Percentiles rank a stretch among this genome's conserved stretches.
Evolutionary conservation across 2,329 filamentous ascomycete species (phyloP).

Genomic region (Talaromyces piceae): DNA sequence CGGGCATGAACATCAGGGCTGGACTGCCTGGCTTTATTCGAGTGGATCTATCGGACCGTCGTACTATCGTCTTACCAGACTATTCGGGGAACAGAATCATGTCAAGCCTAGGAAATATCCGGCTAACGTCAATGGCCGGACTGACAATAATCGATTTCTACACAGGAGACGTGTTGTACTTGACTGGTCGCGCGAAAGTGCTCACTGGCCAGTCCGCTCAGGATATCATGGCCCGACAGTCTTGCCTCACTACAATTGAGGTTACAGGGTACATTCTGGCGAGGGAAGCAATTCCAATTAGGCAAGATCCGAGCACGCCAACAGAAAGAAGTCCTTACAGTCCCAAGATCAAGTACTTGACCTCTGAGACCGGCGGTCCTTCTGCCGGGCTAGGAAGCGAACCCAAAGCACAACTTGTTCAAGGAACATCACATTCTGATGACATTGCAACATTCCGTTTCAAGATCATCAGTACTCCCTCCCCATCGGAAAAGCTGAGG

Average conservation of each 20-base stretch:
- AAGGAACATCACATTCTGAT: neutral
- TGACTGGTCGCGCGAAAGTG: slow-evolving; percentile 17
- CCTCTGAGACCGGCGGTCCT: slow-evolving; percentile 10
- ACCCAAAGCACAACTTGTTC: neutral
- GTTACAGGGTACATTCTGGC: slow-evolving; percentile 15
- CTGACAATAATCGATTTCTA: slow-evolving; percentile 18
- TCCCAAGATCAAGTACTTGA: slow-evolving; percentile 16
- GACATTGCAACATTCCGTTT: neutral
- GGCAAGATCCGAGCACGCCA: slow-evolving; percentile 12
- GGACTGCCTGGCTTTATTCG: slow-evolving; percentile 16
- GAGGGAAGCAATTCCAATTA: slow-evolving; percentile 14
- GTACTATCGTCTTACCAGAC: slow-evolving; percentile 15
- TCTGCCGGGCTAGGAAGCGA: neutral
- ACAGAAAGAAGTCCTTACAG: slow-evolving; percentile 18
- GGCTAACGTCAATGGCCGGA: slow-evolving; percentile 13
- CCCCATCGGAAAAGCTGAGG: neutral
- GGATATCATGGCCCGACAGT: slow-evolving; percentile 13
- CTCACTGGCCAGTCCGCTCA: neutral
- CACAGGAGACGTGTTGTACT: slow-evolving; percentile 18
- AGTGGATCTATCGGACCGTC: slow-evolving; percentile 13
- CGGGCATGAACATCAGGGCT: slow-evolving; percentile 18
- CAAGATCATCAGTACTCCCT: neutral
- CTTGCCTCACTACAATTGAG: slow-evolving; percentile 11
- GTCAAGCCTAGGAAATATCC: slow-evolving; percentile 15
- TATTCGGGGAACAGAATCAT: slow-evolving; percentile 17